Conservation (phyloP, 768 basidiomycete genomes). For the Lentinula lateritia region DNA sequence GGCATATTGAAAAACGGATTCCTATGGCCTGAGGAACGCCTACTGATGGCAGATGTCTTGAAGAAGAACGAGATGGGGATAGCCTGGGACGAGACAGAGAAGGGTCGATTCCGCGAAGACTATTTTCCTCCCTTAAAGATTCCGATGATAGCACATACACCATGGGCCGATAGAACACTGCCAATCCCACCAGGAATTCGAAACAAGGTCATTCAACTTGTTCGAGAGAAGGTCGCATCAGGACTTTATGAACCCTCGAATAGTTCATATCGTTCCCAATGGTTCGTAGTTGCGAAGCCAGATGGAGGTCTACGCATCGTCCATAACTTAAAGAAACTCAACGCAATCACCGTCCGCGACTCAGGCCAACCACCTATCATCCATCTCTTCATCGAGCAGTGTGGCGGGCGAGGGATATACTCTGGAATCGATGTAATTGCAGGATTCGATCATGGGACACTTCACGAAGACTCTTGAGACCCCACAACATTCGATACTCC, state of each 20-base stretch:
- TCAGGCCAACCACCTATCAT: no score
- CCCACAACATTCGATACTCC: no score
- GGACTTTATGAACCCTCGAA: conserved; percentile 9
- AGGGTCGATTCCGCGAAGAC: conserved; percentile 13
- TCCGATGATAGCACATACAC: conserved; percentile 14
- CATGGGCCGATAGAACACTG: conserved; percentile 15
- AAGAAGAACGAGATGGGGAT: conserved; percentile 10
- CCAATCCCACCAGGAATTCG: conserved; percentile 13
- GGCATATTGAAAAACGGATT: conserved; percentile 2
- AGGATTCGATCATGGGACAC: conserved; percentile 20
- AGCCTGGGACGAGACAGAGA: conserved; percentile 15
- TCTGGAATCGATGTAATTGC: conserved; percentile 17
- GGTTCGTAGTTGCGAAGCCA: conserved; percentile 9
- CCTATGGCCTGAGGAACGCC: conserved; percentile 11
- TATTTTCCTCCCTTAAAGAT: conserved; percentile 16
- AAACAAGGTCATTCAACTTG: conserved; percentile 9
- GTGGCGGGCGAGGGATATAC: conserved; percentile 6
- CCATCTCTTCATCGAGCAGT: not conserved
- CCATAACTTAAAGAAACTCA: conserved; percentile 14
- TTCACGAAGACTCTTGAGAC: conserved; percentile 20
- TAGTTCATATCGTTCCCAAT: not conserved
- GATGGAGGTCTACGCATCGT: conserved; percentile 16
- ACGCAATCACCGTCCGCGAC: no score
- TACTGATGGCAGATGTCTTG: conserved; percentile 10
- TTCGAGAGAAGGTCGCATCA: conserved; percentile 12